Conservation (phyloP, 495 filamentous ascomycete genomes). For the Monascus purpureus region DNA sequence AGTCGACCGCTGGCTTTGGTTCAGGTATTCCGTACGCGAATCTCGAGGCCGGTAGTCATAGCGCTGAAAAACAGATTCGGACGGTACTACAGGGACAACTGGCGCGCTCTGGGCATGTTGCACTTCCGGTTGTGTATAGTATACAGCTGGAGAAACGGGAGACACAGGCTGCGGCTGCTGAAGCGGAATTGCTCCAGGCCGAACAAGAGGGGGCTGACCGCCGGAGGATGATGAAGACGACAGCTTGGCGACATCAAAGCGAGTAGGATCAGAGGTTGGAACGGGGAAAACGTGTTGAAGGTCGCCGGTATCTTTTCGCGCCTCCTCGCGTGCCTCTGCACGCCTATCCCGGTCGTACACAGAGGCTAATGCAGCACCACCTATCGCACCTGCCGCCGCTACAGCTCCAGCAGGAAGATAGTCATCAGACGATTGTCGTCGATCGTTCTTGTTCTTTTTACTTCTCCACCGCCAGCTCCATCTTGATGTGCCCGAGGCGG, state of each 20-base stretch:
- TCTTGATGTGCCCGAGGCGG: constrained; percentile 35
- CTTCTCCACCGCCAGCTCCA: constrained; percentile 49
- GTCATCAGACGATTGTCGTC: constrained; percentile 15
- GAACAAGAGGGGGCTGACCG: constrained; percentile 30
- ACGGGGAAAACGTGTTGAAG: constrained; percentile 41
- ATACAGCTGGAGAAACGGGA: constrained; percentile 41
- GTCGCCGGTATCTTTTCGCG: constrained; percentile 18
- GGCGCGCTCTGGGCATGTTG: constrained; percentile 22
- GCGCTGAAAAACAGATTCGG: constrained; percentile 14
- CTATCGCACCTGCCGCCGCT: constrained; percentile 16
- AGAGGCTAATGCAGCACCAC: constrained; percentile 20
- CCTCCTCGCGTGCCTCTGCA: constrained; percentile 5
- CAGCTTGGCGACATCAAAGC: constrained; percentile 38
- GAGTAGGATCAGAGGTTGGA: constrained; percentile 45
- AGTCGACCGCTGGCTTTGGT: constrained; percentile 2
- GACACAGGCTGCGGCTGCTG: constrained; percentile 44
- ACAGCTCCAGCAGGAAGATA: constrained; percentile 10
- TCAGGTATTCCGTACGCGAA: constrained; percentile 10
- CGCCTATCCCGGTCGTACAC: constrained; percentile 11
- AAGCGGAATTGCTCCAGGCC: constrained; percentile 37
- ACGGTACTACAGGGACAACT: constrained; percentile 14
- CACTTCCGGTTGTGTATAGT: constrained; percentile 27
- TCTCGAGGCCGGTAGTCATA: constrained; percentile 12
- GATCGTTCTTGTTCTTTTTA: constrained; percentile 30
- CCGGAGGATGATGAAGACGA: constrained; percentile 32